These are phyloP conservation scores for Lentinula lateritia DNA, from an alignment of 768 basidiomycete species.

Conservation along the genomic window DNA sequence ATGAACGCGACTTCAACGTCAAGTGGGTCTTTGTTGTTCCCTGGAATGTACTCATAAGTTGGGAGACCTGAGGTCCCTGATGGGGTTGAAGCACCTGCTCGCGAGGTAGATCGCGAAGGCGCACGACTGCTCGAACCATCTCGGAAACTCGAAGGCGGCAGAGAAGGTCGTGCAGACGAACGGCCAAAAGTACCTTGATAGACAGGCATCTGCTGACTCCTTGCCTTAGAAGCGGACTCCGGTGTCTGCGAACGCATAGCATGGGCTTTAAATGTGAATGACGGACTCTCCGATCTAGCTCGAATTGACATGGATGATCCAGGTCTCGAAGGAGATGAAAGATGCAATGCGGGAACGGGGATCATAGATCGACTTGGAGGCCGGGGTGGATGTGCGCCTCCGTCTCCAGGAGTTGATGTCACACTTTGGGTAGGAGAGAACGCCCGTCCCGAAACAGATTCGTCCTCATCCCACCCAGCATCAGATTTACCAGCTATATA, in stretches of 20 bases:
- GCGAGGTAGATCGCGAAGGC: conserved; percentile 62
- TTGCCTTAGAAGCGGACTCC: conserved; percentile 54
- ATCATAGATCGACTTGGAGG: conserved; percentile 84
- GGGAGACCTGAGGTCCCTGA: conserved; percentile 34
- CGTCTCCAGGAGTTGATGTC: conserved; percentile 34
- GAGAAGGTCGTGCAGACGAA: conserved; percentile 29
- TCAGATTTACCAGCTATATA: conserved; percentile 45
- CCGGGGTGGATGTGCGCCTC: conserved; percentile 49
- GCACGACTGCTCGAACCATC: conserved; percentile 49
- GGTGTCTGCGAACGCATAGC: conserved; percentile 63
- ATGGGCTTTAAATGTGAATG: conserved; percentile 38
- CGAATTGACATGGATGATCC: conserved; percentile 68
- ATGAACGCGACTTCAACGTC: conserved; percentile 73
- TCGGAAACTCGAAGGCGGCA: conserved; percentile 73
- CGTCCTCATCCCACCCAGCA: conserved; percentile 40
- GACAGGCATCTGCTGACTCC: conserved; percentile 53
- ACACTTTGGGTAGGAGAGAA: conserved; percentile 56
- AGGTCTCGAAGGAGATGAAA: conserved; percentile 66
- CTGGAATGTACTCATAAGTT: conserved; percentile 57
- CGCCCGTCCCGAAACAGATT: conserved; percentile 41
- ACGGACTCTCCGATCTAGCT: conserved; percentile 45
- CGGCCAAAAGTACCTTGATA: conserved; percentile 42
- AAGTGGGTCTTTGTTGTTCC: conserved; percentile 71
- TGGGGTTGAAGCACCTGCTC: conserved; percentile 61
- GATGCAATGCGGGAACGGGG: conserved; percentile 68